A percentile compares a stretch with the other conserved stretches of the same genome.
These are phyloP conservation scores for Nymphaea thermarum DNA, from an alignment of 164 flowering plant genomes.

Conservation along the genomic window DNA sequence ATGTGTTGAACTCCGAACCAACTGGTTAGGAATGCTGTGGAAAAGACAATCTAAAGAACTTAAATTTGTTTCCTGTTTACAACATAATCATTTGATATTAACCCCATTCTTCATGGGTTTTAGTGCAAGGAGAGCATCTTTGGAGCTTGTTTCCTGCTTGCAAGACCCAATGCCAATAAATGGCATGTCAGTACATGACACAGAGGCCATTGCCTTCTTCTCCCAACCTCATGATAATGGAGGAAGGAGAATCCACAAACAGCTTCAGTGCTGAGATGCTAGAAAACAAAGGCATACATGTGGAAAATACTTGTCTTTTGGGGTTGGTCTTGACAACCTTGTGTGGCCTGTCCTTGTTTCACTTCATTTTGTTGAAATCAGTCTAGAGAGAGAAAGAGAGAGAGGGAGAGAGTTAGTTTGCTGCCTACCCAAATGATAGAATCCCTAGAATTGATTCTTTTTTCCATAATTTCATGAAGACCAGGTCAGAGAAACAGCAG, in stretches of 20 bases:
- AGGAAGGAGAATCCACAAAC: not conserved
- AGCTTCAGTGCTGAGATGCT: not conserved
- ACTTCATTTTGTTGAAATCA: not conserved
- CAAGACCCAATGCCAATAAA: not conserved
- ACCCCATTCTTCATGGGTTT: not conserved
- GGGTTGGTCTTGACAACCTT: not conserved
- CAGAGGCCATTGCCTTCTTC: too few species aligned
- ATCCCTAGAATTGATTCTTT: not conserved
- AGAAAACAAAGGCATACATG: too few species aligned
- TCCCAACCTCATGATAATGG: not conserved
- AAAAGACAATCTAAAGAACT: not conserved
- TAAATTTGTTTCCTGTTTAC: not conserved
- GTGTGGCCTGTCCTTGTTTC: not conserved
- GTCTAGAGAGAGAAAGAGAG: not conserved
- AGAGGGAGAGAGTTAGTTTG: not conserved
- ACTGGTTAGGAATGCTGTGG: too few species aligned
- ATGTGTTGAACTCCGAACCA: too few species aligned
- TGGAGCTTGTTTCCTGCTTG: not conserved
- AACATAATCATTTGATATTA: not conserved
- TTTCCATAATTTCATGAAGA: not conserved
- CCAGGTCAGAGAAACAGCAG: not conserved
- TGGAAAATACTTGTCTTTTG: not conserved
- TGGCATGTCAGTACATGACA: not conserved
- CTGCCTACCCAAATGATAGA: not conserved
- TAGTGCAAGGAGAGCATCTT: not conserved